phyloP scores from a whole-genome alignment of 495 filamentous ascomycete genomes.

The Cenococcum geophilum region DNA sequence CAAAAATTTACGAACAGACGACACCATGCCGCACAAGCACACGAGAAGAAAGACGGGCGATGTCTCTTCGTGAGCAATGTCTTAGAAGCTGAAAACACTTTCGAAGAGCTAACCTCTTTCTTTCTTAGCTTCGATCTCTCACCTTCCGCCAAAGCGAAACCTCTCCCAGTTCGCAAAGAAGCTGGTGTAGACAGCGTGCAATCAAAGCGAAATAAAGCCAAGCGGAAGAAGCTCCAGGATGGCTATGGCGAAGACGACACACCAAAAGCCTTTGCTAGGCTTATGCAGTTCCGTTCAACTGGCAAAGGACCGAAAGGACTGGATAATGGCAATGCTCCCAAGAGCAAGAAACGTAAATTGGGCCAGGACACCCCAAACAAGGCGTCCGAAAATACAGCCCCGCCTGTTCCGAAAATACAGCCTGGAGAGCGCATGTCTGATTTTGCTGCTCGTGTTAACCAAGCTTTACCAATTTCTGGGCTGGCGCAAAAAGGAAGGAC shows the following conservation, averaged over 20 bases:
- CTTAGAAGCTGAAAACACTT: background rate
- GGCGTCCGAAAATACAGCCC: constrained; percentile 8
- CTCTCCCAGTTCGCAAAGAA: constrained; percentile 54
- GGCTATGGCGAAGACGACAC: constrained; percentile 61
- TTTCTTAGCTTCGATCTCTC: constrained; percentile 63
- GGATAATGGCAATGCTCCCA: constrained; percentile 54
- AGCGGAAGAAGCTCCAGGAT: constrained; percentile 38
- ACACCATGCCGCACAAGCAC: constrained; percentile 80
- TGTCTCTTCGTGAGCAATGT: constrained; percentile 34
- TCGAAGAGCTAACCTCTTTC: background rate
- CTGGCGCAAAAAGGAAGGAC: constrained; percentile 30
- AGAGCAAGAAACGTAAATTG: constrained; percentile 46
- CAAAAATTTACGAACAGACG: background rate
- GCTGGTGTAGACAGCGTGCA: constrained; percentile 25
- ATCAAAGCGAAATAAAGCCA: constrained; percentile 37
- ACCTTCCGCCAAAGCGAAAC: constrained; percentile 60
- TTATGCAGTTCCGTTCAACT: constrained; percentile 61
- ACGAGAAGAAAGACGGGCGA: constrained; percentile 49
- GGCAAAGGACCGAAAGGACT: constrained; percentile 58
- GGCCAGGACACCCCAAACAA: background rate
- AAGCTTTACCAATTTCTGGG: constrained; percentile 66
- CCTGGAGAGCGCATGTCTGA: constrained; percentile 78
- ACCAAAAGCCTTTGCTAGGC: constrained; percentile 72
- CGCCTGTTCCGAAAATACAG: constrained; percentile 57
- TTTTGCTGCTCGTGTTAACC: constrained; percentile 79